Evolutionary conservation across 2,329 filamentous ascomycete species (phyloP).

Genomic region (Xylariaceae sp.): DNA sequence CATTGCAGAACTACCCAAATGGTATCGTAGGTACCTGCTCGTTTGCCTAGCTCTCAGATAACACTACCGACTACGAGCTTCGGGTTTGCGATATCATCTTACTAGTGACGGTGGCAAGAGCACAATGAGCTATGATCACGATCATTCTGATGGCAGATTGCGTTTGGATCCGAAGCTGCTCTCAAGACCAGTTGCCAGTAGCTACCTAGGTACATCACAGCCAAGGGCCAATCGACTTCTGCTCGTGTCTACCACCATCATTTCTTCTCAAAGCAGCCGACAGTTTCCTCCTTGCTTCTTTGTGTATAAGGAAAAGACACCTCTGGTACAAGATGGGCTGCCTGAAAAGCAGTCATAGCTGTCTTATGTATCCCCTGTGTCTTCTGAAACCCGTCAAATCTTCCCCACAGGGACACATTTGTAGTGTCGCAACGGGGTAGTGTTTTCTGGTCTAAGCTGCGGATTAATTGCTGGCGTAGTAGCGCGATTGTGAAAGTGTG

Average conservation of each 20-base stretch:
- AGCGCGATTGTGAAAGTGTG: not conserved
- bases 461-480: not conserved
- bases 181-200: too few species aligned
- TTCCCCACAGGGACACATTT: not conserved
- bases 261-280: not conserved
- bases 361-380: not conserved
- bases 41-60: not conserved
- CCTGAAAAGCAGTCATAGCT: not conserved
- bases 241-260: not conserved
- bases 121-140: too few species aligned
- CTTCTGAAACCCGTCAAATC: not conserved
- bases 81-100: not conserved
- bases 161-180: too few species aligned
- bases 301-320: not conserved
- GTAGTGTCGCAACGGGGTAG: not conserved
- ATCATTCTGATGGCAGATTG: too few species aligned
- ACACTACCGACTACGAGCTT: not conserved
- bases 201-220: too few species aligned
- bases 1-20: not conserved
- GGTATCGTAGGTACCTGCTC: not conserved
- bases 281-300: constrained; percentile 3
- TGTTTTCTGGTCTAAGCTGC: not conserved
- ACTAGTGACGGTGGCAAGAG: too few species aligned
- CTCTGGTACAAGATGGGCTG: constrained; percentile 2
- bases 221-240: not conserved